A percentile compares a stretch with the other conserved stretches of the same genome.
Conservation (phyloP, 1,139 yeast species). For the Candida mesenterica region DNA sequence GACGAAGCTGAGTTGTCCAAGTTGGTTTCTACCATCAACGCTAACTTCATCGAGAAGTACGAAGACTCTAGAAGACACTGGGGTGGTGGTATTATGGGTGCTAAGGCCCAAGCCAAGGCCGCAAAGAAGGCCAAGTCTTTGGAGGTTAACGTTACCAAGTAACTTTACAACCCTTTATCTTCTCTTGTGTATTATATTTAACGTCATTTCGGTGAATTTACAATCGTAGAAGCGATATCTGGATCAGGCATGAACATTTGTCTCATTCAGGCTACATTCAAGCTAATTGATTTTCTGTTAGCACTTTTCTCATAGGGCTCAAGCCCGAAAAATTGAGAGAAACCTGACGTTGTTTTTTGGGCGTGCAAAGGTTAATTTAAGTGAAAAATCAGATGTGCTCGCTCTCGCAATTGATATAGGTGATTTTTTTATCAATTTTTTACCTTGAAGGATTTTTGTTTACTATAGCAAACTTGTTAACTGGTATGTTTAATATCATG, state of each 20-base stretch:
- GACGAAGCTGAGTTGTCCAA: slow-evolving; percentile 94
- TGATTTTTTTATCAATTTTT: slow-evolving; percentile 2
- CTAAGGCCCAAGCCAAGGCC: slow-evolving; percentile 79
- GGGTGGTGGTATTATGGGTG: slow-evolving; percentile 99
- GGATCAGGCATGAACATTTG: no score
- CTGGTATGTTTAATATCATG: no score
- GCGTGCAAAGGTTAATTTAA: no score
- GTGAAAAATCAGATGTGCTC: no score
- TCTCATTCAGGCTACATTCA: no score
- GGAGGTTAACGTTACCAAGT: slow-evolving; percentile 25
- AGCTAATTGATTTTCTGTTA: no score
- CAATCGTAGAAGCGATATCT: background rate
- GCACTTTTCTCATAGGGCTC: no score
- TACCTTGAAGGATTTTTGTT: no score
- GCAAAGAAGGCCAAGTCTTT: slow-evolving; percentile 45
- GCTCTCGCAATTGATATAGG: slow-evolving; percentile 4
- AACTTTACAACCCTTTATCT: no score
- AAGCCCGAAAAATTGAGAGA: no score
- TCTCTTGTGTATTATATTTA: background rate
- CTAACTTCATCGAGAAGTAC: slow-evolving; percentile 89
- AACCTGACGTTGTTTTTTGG: no score
- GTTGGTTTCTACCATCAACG: slow-evolving; percentile 86
- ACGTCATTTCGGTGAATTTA: background rate
- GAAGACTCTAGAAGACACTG: slow-evolving; percentile 97
- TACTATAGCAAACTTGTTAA: no score